Evolutionary conservation across 192 early-diverging fungal species (phyloP).

Genomic region (Chytriomyces sp.): DNA sequence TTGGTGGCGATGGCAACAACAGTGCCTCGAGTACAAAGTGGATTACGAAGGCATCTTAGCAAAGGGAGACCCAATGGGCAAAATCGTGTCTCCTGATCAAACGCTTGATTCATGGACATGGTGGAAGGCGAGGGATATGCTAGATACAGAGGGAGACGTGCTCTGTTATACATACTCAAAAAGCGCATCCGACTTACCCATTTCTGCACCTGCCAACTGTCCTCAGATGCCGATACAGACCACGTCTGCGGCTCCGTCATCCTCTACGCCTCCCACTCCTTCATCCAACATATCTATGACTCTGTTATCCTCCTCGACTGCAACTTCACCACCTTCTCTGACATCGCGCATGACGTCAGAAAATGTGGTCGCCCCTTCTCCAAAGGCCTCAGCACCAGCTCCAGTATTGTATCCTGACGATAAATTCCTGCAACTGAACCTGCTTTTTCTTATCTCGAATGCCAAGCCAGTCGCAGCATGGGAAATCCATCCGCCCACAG

Average conservation of each 20-base stretch:
- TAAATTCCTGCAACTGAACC: too few species aligned
- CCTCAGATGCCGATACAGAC: too few species aligned
- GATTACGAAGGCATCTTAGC: background rate
- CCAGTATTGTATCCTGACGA: too few species aligned
- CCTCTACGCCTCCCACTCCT: too few species aligned
- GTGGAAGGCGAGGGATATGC: background rate
- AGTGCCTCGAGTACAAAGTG: background rate
- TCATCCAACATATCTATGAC: too few species aligned
- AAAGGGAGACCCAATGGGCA: background rate
- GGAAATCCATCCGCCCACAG: background rate
- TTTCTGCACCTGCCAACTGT: background rate
- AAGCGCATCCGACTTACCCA: background rate
- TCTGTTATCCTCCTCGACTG: too few species aligned
- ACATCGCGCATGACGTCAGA: too few species aligned
- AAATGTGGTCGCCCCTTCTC: too few species aligned
- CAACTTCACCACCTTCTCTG: too few species aligned
- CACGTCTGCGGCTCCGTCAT: too few species aligned
- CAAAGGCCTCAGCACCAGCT: too few species aligned
- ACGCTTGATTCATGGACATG: background rate
- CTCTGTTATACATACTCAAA: conserved; percentile 27
- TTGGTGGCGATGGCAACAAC: conserved; percentile 18
- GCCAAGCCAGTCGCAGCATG: background rate
- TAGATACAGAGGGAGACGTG: conserved; percentile 7
- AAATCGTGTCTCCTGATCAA: background rate
- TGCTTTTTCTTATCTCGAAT: too few species aligned